Evolutionary conservation across 495 filamentous ascomycete genomes (phyloP).

Genomic region (Aspergillus bertholletiae): DNA sequence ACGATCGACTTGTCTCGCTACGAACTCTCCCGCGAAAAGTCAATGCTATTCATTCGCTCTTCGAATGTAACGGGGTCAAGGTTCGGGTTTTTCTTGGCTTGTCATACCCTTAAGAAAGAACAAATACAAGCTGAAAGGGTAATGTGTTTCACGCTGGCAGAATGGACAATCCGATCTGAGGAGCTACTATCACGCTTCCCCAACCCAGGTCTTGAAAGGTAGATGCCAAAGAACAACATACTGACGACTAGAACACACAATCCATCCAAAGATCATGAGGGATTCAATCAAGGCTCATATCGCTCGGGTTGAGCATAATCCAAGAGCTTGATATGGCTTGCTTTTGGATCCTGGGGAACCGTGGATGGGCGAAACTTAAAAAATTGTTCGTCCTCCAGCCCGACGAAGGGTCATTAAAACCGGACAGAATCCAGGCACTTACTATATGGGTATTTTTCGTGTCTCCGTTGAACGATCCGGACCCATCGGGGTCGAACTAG

Average conservation of each 20-base stretch:
- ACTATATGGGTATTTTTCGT: neutral
- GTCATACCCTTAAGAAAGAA: neutral
- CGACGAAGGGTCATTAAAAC: neutral
- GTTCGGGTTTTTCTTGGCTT: neutral
- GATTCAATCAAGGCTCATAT: neutral
- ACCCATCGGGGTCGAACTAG: conserved; percentile 11
- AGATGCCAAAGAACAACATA: neutral
- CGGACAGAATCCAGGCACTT: neutral
- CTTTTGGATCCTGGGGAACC: conserved; percentile 1
- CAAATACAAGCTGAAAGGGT: neutral
- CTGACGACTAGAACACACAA: neutral
- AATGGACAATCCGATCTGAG: neutral
- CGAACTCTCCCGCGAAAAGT: neutral
- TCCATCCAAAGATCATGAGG: neutral
- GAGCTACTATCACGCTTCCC: neutral
- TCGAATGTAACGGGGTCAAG: neutral
- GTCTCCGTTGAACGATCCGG: conserved; percentile 1
- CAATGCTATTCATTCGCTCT: neutral
- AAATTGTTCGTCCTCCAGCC: neutral
- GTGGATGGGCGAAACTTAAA: conserved; percentile 3
- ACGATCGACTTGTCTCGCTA: neutral
- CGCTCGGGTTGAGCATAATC: neutral
- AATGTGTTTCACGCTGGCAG: neutral
- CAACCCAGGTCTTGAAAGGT: neutral
- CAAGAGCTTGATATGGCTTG: neutral